phyloP scores from a whole-genome alignment of 768 basidiomycete genomes.

The Ramaria rubella region DNA sequence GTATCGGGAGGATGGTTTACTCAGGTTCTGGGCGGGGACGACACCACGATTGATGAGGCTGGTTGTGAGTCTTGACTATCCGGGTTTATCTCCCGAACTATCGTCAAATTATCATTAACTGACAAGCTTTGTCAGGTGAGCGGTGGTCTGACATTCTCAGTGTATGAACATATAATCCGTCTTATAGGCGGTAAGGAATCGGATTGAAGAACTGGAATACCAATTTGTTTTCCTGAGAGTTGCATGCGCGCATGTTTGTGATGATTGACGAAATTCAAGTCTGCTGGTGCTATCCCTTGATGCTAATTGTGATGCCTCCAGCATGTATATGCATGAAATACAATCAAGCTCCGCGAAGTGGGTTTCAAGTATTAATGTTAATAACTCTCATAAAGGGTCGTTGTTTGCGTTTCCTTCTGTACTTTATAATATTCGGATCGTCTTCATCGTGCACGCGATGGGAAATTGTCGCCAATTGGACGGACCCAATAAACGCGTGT shows the following conservation, averaged over 20 bases:
- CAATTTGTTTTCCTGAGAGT: not conserved
- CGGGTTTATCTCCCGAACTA: not conserved
- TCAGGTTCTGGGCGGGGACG: constrained; percentile 93
- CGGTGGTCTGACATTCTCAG: constrained; percentile 88
- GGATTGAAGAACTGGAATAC: not conserved
- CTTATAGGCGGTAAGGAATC: constrained; percentile 30
- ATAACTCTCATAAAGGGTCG: too few relatives aligned
- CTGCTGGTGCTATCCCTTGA: too few relatives aligned
- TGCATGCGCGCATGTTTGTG: not conserved
- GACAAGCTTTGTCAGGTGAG: constrained; percentile 51
- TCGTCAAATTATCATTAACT: not conserved
- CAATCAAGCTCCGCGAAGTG: too few relatives aligned
- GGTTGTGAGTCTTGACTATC: constrained; percentile 53
- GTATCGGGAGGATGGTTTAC: constrained; percentile 85
- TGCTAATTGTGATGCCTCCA: too few relatives aligned
- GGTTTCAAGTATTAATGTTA: too few relatives aligned
- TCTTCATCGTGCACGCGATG: too few relatives aligned
- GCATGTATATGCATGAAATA: too few relatives aligned
- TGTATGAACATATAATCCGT: constrained; percentile 78
- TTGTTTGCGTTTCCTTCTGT: too few relatives aligned
- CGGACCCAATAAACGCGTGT: too few relatives aligned
- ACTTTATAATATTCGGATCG: too few relatives aligned
- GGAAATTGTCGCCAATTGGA: too few relatives aligned
- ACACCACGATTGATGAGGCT: constrained; percentile 83
- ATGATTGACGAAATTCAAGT: too few relatives aligned